phyloP scores from a whole-genome alignment of 2,329 filamentous ascomycete species.

The Ophiostoma himal-ulmi region DNA sequence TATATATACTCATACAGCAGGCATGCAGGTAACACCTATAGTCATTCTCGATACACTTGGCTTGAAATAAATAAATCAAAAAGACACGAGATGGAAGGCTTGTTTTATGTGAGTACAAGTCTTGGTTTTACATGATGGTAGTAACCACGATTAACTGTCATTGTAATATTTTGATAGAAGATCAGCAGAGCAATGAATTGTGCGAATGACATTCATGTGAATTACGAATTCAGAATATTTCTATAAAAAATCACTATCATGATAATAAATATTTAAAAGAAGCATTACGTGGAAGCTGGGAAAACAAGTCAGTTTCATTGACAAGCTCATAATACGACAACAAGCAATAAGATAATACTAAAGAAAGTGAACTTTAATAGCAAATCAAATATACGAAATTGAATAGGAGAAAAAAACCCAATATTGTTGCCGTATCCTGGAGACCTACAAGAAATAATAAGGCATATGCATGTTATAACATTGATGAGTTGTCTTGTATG shows the following conservation, averaged over 20 bases:
- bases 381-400: not conserved
- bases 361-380: too few relatives aligned
- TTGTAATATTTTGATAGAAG: not conserved
- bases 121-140: not conserved
- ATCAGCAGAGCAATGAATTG: not conserved
- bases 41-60: too few relatives aligned
- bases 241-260: too few relatives aligned
- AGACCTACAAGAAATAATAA: not conserved
- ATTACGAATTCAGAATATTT: too few relatives aligned
- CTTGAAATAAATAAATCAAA: not conserved
- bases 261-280: too few relatives aligned
- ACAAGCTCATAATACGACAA: too few relatives aligned
- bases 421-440: not conserved
- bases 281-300: too few relatives aligned
- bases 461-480: conserved; percentile 2
- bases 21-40: too few relatives aligned
- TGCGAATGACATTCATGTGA: not conserved
- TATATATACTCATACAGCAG: not conserved
- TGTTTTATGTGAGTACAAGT: not conserved
- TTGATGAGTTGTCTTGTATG: conserved; percentile 11
- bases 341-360: too few relatives aligned
- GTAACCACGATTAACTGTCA: not conserved
- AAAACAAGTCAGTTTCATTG: too few relatives aligned
- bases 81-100: not conserved
- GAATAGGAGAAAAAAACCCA: not conserved